These are phyloP conservation scores for maize (Zea mays) DNA, from an alignment of 176 grass and related monocot species.

Conservation along the genomic window Zm-B73-REFERENCE-NAM-5.0 NC_050100.1:197085001-197085500, in stretches of 20 bases:
- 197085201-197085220: too few species aligned
- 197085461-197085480: too few species aligned
- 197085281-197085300: background rate
- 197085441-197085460: too few species aligned
- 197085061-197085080: too few species aligned
- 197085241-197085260: background rate
- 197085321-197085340: background rate
- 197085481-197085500: too few species aligned
- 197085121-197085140: too few species aligned
- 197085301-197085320: conserved; percentile 1
- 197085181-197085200: background rate
- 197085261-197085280: background rate
- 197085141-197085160: too few species aligned
- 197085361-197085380: conserved; percentile 6
- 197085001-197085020: too few species aligned
- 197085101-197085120: too few species aligned
- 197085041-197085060: too few species aligned
- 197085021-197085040: too few species aligned
- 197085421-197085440: background rate
- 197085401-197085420: conserved; percentile 5
- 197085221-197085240: background rate
- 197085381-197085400: conserved; percentile 4
- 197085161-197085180: background rate
- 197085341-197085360: background rate
- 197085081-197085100: too few species aligned